These are phyloP conservation scores for Odontarrhena argentea DNA, from an alignment of 345 rosid species.

Conservation along the genomic window DNA sequence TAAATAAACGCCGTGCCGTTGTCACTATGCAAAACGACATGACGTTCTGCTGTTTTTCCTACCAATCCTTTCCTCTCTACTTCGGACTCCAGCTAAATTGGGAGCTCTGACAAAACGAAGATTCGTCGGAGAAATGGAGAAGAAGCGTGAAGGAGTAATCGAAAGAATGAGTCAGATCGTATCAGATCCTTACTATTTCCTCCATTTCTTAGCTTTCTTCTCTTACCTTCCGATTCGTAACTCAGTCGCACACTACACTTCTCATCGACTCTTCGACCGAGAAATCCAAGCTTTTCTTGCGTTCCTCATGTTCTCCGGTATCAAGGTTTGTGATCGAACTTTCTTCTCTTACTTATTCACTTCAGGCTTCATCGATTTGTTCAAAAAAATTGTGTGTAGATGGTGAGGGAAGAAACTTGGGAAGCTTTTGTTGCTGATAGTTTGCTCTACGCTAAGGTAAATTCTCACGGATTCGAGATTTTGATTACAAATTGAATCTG, in stretches of 20 bases:
- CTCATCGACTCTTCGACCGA: constrained; percentile 47
- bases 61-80: background rate
- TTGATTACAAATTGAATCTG: background rate
- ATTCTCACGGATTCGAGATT: constrained; percentile 16
- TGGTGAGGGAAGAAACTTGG: constrained; percentile 76
- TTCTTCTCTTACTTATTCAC: background rate
- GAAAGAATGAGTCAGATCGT: constrained; percentile 54
- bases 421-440: constrained; percentile 68
- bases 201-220: constrained; percentile 75
- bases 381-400: constrained; percentile 44
- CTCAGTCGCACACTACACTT: constrained; percentile 56
- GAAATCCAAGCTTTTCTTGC: constrained; percentile 86
- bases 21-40: constrained; percentile 20
- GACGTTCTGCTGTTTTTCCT: constrained; percentile 16
- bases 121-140: constrained; percentile 37
- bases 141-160: constrained; percentile 38
- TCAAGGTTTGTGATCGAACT: constrained; percentile 54
- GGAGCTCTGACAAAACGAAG: background rate
- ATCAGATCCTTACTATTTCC: constrained; percentile 71
- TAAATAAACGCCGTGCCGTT: constrained; percentile 28
- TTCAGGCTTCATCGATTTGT: constrained; percentile 22
- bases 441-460: constrained; percentile 72
- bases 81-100: background rate
- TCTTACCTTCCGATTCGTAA: constrained; percentile 68
- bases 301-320: constrained; percentile 51